Percentiles rank a stretch among this genome's conserved stretches.
Evolutionary conservation across 2,329 filamentous ascomycete species (phyloP).

Genomic region (Triangularia verruculosa): DNA sequence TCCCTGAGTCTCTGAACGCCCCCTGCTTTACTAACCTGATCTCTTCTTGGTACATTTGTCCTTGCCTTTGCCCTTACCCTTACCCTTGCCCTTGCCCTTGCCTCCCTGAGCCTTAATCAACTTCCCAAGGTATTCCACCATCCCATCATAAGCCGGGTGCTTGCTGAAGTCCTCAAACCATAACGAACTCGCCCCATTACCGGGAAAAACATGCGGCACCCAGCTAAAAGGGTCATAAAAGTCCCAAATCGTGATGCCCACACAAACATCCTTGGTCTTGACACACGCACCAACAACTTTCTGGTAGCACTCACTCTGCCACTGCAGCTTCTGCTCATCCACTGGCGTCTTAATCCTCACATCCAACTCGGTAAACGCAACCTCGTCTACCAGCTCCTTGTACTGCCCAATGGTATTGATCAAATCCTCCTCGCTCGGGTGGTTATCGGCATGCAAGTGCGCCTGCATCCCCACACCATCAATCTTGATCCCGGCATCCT

Average conservation of each 20-base stretch:
- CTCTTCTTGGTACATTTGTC: too few species aligned
- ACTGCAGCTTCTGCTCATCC: constrained; percentile 38
- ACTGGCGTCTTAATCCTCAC: constrained; percentile 45
- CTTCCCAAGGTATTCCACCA: constrained; percentile 36
- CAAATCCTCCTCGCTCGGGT: constrained; percentile 45
- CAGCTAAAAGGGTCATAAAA: constrained; percentile 41
- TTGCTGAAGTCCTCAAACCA: constrained; percentile 36
- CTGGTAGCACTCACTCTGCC: constrained; percentile 47
- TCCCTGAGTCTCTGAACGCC: background rate
- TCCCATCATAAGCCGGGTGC: constrained; percentile 36
- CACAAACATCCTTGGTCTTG: constrained; percentile 32
- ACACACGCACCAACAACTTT: constrained; percentile 33
- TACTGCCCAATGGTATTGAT: constrained; percentile 47
- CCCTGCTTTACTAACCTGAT: background rate
- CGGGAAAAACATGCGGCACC: constrained; percentile 36
- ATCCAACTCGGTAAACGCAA: constrained; percentile 60
- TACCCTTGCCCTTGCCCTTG: too few species aligned
- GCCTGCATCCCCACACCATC: constrained; percentile 61
- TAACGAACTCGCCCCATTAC: constrained; percentile 34
- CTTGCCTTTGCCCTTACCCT: too few species aligned
- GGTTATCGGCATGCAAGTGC: constrained; percentile 53
- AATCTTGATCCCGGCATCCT: constrained; percentile 48
- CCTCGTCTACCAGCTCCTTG: constrained; percentile 46
- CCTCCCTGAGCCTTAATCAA: constrained; percentile 3
- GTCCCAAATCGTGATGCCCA: constrained; percentile 43